Evolutionary conservation across 129 eudicot species (phyloP).

Genomic region (Tanacetum coccineum): DNA sequence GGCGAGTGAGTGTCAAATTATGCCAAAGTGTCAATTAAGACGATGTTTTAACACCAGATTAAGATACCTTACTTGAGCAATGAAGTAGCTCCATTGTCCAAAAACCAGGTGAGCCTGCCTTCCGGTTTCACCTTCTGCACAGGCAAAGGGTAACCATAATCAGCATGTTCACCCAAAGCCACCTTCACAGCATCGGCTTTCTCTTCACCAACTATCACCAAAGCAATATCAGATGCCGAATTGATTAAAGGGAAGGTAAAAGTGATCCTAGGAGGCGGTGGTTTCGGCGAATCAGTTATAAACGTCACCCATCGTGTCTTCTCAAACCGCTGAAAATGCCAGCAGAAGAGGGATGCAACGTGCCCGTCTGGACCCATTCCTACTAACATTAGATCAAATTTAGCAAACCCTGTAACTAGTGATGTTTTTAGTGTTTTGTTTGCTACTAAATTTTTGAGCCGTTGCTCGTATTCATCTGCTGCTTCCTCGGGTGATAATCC

Average conservation of each 20-base stretch:
- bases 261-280: slow-evolving; percentile 81
- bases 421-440: slow-evolving; percentile 36
- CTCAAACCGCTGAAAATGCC: slow-evolving; percentile 61
- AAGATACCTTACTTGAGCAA: slow-evolving; percentile 27
- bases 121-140: slow-evolving; percentile 60
- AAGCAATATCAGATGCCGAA: slow-evolving; percentile 57
- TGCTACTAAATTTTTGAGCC: slow-evolving; percentile 46
- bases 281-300: slow-evolving; percentile 85
- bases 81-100: slow-evolving; percentile 63
- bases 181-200: slow-evolving; percentile 51
- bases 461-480: slow-evolving; percentile 72
- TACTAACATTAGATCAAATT: slow-evolving; percentile 66
- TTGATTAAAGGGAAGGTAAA: slow-evolving; percentile 88
- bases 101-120: slow-evolving; percentile 65
- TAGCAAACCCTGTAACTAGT: slow-evolving; percentile 49
- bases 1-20: too few relatives aligned
- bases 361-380: slow-evolving; percentile 99
- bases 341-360: slow-evolving; percentile 86
- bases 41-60: too few relatives aligned
- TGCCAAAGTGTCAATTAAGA: too few relatives aligned
- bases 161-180: slow-evolving; percentile 35
- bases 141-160: slow-evolving; percentile 44
- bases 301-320: slow-evolving; percentile 71
- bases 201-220: slow-evolving; percentile 75
- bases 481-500: slow-evolving; percentile 58